phyloP scores from a whole-genome alignment of 2,329 filamentous ascomycete genomes.

The Fusarium agapanthi region DNA sequence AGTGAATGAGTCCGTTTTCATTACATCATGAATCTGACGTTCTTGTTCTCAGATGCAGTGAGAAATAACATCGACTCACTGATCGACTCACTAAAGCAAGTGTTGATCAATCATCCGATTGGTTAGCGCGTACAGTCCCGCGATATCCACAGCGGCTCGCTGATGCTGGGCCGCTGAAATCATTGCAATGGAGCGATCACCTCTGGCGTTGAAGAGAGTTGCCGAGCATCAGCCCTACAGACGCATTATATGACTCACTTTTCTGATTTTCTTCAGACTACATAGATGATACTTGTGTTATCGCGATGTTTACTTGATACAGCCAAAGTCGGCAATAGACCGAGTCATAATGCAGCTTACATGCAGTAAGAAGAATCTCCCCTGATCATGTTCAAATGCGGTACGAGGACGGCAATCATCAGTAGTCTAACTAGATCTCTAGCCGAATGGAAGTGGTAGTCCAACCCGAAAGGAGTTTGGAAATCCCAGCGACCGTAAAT shows the following conservation, averaged over 20 bases:
- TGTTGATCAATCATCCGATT: not conserved
- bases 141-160: not conserved
- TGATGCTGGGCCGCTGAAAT: not conserved
- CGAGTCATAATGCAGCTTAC: too few species aligned
- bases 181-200: not conserved
- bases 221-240: not conserved
- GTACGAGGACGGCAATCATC: too few species aligned
- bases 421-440: too few species aligned
- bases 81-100: not conserved
- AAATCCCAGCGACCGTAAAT: too few species aligned
- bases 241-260: not conserved
- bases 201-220: not conserved
- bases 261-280: rapidly evolving
- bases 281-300: not conserved
- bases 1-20: not conserved
- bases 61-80: not conserved
- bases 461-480: too few species aligned
- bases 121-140: rapidly evolving
- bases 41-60: not conserved
- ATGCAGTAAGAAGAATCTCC: too few species aligned
- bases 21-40: not conserved
- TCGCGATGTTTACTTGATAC: too few species aligned
- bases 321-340: too few species aligned
- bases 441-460: too few species aligned
- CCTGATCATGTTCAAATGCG: too few species aligned